Evolutionary conservation across 495 filamentous ascomycete genomes (phyloP), one percentile per base, ranked within the genome.

Genomic region (Penicillium atrosanguineum): DNA sequence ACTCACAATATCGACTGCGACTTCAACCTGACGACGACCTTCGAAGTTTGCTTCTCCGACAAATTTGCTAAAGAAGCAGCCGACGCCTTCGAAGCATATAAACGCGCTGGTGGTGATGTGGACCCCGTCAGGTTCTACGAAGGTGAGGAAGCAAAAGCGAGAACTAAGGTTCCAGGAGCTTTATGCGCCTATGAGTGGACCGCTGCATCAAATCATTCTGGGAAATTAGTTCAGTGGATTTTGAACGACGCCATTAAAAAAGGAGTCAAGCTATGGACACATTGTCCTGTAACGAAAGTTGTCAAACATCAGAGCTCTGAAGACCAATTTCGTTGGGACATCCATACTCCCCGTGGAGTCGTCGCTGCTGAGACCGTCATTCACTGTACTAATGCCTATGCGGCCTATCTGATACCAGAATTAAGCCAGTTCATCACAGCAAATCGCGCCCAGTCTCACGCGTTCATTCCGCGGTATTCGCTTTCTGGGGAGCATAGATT

Each of bases 211-310:
- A 57, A 57, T 28, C 48, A 57, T 19, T 48, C 54, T 3, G 54
- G 36, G 5, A 57, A 57, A 31, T 48, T 57, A 1, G 54, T 57
- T 0, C 54, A 57, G 29, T 57, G 54, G 54, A 57, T 57, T 26
- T 38, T 57, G 38, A 48, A 50, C 14, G 48, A 57, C 26, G 46
- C 51, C 38, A 48, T 57, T 11, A n/a, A 12, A 0, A 57, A 57
- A 41, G 54, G 37, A 0, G 54, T 43, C 5, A 51, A 43, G 20
- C 28, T 57, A 19, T 57, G 54, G 54, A 57, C 54, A 9, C 54
- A 57, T 37, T 57, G 54, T 36, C 48, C 54, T 19, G 54, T 25
- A 2, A 52, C 48, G 8, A 48, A 44, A 3, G 25, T 52, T 8
- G 44, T 15, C n/a, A 12, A 18, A 15, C 14, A 37, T 11, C n/a